Base-by-base conservation (phyloP, 495 filamentous ascomycete species). In the Endocarpon pusillum region DNA sequence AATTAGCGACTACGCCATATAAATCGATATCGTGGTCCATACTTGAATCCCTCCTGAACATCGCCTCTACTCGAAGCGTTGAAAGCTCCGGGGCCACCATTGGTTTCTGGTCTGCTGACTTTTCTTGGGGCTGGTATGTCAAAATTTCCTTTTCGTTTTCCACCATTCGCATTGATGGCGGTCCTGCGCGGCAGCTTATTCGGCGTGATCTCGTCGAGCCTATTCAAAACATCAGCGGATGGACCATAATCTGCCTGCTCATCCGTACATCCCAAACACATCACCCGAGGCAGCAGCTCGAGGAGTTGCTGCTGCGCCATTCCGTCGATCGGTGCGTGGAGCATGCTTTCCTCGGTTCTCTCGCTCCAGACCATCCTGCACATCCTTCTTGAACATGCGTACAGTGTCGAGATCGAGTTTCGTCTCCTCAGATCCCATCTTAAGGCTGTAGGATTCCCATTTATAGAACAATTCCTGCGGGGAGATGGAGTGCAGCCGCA, bases 391-490 rank as follows among this genome's bases (percentile, higher is more conserved):
- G 42, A 97, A 81, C 26, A 69, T 65, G 35, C 73, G 62, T 25
- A 79, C 66, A 1, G 67, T 80, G 12, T 75, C 66, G 18, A 85
- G 49, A 39, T 73, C 68, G 36, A 86, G 49, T 33, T 69, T 80
- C 26, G 69, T 73, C 40, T 83, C 75, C 15, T 86, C 79, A 23
- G 64, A 45, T 3, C 72, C 73, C 80, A 94, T 89, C 58, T 86
- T 93, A 43, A 97, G 77, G 49, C 74, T 78, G 62, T 94, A 96
- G 0, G 82, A 82, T 46, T 97, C 87, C 89, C 89, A 97, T 68
- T 94, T 93, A 69, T 75, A 94, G 51, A 78, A 93, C 12, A 94
- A 63, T 44, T 97, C 87, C 48, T 94, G 69, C 18, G 69, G 62
- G 19, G 67, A 61, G 36, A 94, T 66, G 14, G 67, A 65, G 53